A percentile compares a stretch with the other conserved stretches of the same genome.
phyloP scores from a whole-genome alignment of 208 protist species.

The Wallacemonas collosoma region DNA sequence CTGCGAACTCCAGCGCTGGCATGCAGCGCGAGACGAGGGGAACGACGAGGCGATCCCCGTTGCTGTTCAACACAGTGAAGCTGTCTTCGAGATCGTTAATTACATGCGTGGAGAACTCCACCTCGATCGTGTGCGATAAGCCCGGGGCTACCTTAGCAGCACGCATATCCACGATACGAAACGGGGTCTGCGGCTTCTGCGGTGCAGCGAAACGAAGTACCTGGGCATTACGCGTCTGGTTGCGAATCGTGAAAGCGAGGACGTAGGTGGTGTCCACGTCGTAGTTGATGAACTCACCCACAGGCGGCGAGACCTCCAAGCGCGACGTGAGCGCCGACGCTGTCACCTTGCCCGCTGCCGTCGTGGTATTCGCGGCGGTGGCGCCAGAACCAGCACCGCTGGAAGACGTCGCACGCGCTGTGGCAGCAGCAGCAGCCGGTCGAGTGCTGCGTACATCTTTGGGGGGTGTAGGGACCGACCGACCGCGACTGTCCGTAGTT shows the following conservation, averaged over 20 bases:
- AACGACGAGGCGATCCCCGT: slow-evolving; percentile 62
- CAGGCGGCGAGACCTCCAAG: slow-evolving; percentile 47
- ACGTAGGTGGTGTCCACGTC: slow-evolving; percentile 88
- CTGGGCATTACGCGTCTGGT: slow-evolving; percentile 56
- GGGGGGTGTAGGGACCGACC: neutral
- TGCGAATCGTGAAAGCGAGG: slow-evolving; percentile 82
- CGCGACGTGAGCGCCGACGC: neutral
- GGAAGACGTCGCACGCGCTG: too few species aligned
- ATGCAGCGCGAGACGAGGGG: slow-evolving; percentile 62
- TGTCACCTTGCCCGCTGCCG: too few species aligned
- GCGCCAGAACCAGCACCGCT: neutral
- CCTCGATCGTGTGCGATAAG: slow-evolving; percentile 71
- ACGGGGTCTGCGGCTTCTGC: slow-evolving; percentile 41
- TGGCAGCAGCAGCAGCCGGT: too few species aligned
- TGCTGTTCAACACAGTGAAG: slow-evolving; percentile 71
- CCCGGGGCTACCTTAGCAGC: slow-evolving; percentile 76
- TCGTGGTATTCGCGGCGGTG: neutral
- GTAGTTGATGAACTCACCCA: slow-evolving; percentile 85
- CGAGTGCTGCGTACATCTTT: neutral
- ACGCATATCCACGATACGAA: slow-evolving; percentile 68
- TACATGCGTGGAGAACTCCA: slow-evolving; percentile 82
- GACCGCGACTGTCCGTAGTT: neutral
- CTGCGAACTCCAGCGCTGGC: slow-evolving; percentile 64
- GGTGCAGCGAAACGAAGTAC: slow-evolving; percentile 81
- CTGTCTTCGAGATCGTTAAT: slow-evolving; percentile 72